phyloP scores from a whole-genome alignment of 169 alveolate genomes.

The Plasmodium falciparum region DNA sequence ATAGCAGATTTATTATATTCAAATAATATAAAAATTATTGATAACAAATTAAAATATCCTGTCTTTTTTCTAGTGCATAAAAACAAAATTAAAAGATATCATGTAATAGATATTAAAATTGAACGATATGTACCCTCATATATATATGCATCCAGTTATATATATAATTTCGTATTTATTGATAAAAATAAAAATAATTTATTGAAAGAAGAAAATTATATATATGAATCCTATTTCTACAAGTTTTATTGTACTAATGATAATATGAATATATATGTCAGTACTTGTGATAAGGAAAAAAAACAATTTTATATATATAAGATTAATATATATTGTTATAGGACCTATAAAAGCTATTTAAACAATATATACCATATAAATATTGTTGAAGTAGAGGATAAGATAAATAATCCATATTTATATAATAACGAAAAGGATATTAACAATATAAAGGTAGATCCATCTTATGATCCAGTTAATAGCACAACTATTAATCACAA shows the following conservation, averaged over 20 bases:
- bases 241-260: constrained; percentile 19
- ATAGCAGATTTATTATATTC: constrained; percentile 20
- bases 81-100: constrained; percentile 17
- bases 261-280: constrained; percentile 7
- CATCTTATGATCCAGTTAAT: background rate
- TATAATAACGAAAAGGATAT: no score
- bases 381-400: background rate
- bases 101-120: constrained; percentile 33
- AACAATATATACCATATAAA: constrained; percentile 13
- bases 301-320: constrained; percentile 10
- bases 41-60: background rate
- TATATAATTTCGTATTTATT: constrained; percentile 34
- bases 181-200: constrained; percentile 16
- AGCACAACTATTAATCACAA: background rate
- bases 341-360: constrained; percentile 1
- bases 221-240: constrained; percentile 49
- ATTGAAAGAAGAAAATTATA: constrained; percentile 34
- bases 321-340: constrained; percentile 11
- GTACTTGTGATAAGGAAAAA: constrained; percentile 9
- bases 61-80: constrained; percentile 2
- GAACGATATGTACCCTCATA: constrained; percentile 9
- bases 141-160: constrained; percentile 29
- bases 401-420: background rate
- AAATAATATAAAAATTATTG: constrained; percentile 4
- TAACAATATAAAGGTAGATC: no score